A percentile compares a stretch with the other conserved stretches of the same genome.
Conservation (phyloP, 2,329 filamentous ascomycete genomes). For the Camillea tinctor region DNA sequence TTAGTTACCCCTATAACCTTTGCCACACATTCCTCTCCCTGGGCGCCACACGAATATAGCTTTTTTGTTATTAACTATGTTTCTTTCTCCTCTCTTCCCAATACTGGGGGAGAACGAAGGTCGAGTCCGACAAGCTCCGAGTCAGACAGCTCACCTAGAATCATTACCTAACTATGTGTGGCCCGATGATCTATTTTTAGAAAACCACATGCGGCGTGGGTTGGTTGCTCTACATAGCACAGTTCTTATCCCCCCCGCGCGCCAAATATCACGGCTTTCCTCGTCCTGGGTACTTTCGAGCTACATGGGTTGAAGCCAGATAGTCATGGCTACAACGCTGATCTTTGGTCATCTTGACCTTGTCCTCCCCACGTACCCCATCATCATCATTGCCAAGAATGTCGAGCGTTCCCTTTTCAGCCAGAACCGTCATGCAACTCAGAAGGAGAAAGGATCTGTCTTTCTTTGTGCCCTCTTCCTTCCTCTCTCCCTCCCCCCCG, state of each 20-base stretch:
- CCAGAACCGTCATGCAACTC: constrained; percentile 26
- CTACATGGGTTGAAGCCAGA: constrained; percentile 23
- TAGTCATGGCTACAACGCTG: constrained; percentile 10
- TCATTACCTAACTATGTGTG: background rate
- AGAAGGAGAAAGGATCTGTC: constrained; percentile 20
- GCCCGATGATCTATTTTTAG: background rate
- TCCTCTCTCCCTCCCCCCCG: constrained; percentile 13
- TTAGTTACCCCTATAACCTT: no score
- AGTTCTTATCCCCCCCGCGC: constrained; percentile 6
- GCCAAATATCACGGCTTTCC: constrained; percentile 12
- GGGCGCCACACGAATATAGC: background rate
- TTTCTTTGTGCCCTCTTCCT: constrained; percentile 15
- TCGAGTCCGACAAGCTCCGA: background rate
- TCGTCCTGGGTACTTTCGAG: constrained; percentile 17
- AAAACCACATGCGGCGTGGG: background rate
- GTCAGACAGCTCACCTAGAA: background rate
- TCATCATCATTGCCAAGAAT: constrained; percentile 27
- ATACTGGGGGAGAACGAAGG: background rate
- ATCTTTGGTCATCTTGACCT: constrained; percentile 10
- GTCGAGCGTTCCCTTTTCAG: constrained; percentile 32
- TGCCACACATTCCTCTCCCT: background rate
- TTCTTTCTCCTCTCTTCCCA: background rate
- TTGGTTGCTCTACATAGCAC: constrained; percentile 2
- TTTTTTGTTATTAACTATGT: background rate
- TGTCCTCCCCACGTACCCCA: constrained; percentile 25